Evolutionary conservation across 2,329 filamentous ascomycete species (phyloP).

Genomic region (Botrytis aclada): DNA sequence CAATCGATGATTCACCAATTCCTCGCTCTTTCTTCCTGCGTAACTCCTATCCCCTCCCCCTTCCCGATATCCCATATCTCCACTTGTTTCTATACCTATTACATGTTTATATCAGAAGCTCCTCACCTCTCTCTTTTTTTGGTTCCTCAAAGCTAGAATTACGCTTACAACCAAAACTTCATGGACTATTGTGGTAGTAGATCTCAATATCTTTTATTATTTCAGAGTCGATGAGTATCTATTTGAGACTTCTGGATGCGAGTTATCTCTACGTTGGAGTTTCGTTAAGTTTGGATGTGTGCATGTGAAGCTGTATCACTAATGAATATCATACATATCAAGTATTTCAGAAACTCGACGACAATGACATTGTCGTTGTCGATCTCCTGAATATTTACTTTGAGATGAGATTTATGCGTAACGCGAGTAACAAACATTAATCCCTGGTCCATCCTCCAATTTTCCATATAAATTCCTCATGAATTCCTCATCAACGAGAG

Average conservation of each 20-base stretch:
- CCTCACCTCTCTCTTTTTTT: no score
- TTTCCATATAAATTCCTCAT: neutral
- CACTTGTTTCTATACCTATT: neutral
- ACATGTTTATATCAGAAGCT: neutral
- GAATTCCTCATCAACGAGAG: no score
- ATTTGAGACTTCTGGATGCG: neutral
- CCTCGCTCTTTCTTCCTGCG: neutral
- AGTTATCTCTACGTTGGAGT: neutral
- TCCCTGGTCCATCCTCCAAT: neutral
- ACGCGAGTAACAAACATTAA: neutral
- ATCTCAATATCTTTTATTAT: neutral
- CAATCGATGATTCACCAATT: neutral
- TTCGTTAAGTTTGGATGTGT: neutral
- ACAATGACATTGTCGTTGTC: neutral
- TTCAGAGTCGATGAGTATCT: neutral
- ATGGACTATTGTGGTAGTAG: neutral
- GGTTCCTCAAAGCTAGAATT: neutral
- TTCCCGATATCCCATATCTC: no score
- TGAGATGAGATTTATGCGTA: neutral
- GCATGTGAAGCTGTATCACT: neutral
- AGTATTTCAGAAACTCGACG: neutral
- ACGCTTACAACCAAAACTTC: no score
- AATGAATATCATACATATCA: rapidly evolving
- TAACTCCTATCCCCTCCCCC: neutral
- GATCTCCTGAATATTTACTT: neutral